These are phyloP conservation scores for Calocybe cyanea DNA, from an alignment of 768 basidiomycete genomes.

Conservation along the genomic window DNA sequence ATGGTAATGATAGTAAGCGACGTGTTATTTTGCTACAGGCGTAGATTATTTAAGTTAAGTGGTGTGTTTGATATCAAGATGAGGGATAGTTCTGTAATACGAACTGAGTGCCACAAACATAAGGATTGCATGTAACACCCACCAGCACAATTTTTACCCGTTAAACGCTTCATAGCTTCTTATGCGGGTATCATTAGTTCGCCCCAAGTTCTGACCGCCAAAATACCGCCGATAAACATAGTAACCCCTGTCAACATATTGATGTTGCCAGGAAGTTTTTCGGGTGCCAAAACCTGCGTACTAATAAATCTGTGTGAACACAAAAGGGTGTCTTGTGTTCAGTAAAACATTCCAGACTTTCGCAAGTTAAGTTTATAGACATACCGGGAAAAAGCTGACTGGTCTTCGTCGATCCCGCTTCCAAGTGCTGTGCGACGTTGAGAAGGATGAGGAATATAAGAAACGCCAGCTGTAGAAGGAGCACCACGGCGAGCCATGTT, in stretches of 20 bases:
- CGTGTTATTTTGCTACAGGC: conserved; percentile 3
- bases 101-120: too few relatives aligned
- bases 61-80: too few relatives aligned
- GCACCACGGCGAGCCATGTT: conserved; percentile 65
- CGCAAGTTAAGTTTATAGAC: conserved; percentile 2
- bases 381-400: conserved; percentile 54
- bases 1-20: not conserved
- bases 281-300: conserved; percentile 66
- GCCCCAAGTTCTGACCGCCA: conserved; percentile 73
- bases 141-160: too few relatives aligned
- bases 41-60: too few relatives aligned
- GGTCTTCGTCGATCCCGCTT: conserved; percentile 67
- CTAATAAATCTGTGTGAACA: conserved; percentile 40
- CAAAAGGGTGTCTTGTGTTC: too few relatives aligned
- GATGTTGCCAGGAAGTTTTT: conserved; percentile 73
- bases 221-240: conserved; percentile 68
- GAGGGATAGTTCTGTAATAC: too few relatives aligned
- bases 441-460: conserved; percentile 50
- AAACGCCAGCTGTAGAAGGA: conserved; percentile 49
- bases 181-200: conserved; percentile 70
- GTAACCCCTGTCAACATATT: conserved; percentile 62
- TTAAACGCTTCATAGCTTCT: too few relatives aligned
- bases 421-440: conserved; percentile 34
- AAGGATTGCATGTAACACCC: too few relatives aligned
- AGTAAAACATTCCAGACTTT: not conserved